Conservation (phyloP, 768 basidiomycete genomes). For the Boletus subcaerulescens region DNA sequence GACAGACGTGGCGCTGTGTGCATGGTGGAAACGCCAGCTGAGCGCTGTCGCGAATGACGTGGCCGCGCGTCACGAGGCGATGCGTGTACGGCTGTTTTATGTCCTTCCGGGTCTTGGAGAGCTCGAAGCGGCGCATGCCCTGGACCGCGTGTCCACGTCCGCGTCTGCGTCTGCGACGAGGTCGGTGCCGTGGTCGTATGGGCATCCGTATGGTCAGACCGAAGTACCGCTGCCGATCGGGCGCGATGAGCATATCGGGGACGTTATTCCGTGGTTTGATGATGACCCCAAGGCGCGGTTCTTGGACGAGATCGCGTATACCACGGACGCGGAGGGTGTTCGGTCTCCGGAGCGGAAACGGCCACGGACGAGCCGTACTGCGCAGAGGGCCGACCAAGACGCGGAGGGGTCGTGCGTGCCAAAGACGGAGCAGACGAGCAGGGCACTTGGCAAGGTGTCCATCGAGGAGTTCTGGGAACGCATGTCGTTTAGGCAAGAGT, state of each 20-base stretch:
- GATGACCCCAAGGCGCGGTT: constrained; percentile 97
- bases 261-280: constrained; percentile 86
- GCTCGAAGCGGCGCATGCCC: constrained; percentile 59
- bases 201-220: constrained; percentile 65
- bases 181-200: constrained; percentile 60
- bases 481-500: constrained; percentile 96
- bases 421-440: constrained; percentile 36
- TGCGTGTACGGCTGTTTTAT: constrained; percentile 45
- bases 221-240: constrained; percentile 43
- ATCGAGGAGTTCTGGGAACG: constrained; percentile 94
- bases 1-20: constrained; percentile 75
- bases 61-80: constrained; percentile 7
- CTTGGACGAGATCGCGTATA: constrained; percentile 84
- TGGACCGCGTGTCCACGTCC: constrained; percentile 40
- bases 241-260: constrained; percentile 51
- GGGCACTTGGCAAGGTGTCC: constrained; percentile 57
- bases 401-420: constrained; percentile 3
- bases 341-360: constrained; percentile 65
- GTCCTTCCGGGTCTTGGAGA: constrained; percentile 68
- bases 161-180: constrained; percentile 15
- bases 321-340: constrained; percentile 54
- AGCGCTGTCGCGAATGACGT: constrained; percentile 50
- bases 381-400: constrained; percentile 18
- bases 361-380: constrained; percentile 31
- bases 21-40: constrained; percentile 89